Base-by-base conservation (phyloP, 2,329 filamentous ascomycete species). In the Neoarthrinium moseri region DNA sequence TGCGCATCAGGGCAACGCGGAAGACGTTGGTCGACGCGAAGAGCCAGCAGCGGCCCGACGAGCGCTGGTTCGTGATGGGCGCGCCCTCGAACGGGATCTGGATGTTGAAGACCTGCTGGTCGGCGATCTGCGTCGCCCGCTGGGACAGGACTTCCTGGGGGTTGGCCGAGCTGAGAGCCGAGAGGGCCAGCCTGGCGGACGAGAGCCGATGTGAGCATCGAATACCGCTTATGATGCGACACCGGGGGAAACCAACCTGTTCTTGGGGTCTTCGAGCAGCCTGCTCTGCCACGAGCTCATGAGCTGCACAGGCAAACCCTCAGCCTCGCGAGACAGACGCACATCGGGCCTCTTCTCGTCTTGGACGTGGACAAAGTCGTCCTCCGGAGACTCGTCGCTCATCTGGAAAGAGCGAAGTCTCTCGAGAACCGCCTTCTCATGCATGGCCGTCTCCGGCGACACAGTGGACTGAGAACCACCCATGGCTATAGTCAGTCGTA, bases 11-110 rank as follows among this genome's bases (percentile, higher is more conserved):
- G 1, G 89, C 86, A n/a, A 95, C 79, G 22, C 91, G 86, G 69
- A 95, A 94, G 46, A 95, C 84, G 57, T 95, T 95, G n/a, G 89
- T 94, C 4, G 87, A 83, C 1, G 91, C 91, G 57, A 96, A 96
- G 51, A 95, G 80, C 91, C 91, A 96, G 74, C 91, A 96, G 52
- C 91, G 78, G 6, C 90, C 91, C 2, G 86, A 91, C 6, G 80
- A 80, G 26, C 85, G 78, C 70, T 96, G 90, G 64, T 95, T 91
- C 0, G 91, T 95, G 51, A 95, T 85, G 0, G 91, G 91, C 0
- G 75, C 78, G 39, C 90, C 91, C 65, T 95, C 90, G 45, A 88
- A 77, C 0, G 89, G 87, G 49, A 95, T 91, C 64, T 83, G 83
- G 63, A 91, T 69, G 61, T 91, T 95, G 81, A 91, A 95, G 51